Evolutionary conservation across 2,329 filamentous ascomycete species (phyloP), one percentile per base, ranked within the genome.

Genomic region (Colletotrichum endophyticum): DNA sequence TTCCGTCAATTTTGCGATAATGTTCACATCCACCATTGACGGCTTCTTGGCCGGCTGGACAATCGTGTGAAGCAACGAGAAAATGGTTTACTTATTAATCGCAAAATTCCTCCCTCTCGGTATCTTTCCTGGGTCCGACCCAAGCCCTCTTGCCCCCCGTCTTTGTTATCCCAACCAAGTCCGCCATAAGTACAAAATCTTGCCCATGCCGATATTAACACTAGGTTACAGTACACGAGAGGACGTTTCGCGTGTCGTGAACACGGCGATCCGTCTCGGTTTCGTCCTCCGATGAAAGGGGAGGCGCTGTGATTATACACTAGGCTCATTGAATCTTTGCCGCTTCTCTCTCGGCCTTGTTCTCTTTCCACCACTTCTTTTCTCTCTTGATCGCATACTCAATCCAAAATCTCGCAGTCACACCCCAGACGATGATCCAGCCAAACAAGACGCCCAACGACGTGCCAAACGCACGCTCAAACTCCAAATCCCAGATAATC

Each of bases 321-420:
- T 76, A 76, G 73, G 39, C 27, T 76, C 70, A 76, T 69, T 76
- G 73, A 53, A 76, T 61, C 73, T 76, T 76, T 39, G 39, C 73
- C 56, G 70, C 66, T 22, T 76, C 28, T 66, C 73, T 76, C 39
- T 73, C 70, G 16, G 73, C 73, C 64, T 66, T 76, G 59, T 59
- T 76, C 59, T 76, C 64, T 39, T 73, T 76, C 73, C 73, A 76
- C 73, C 73, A 76, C 27, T 73, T 76, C 66, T 73, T 19, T 25
- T 76, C 73, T 3, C 73, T 71, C 44, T 73, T 76, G 70, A 76
- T 73, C 11, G 73, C 73, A 28, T 36, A 66, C 5, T 76, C 70
- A 32, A 76, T 73, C 73, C 73, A 76, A 15, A 76, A 64, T 32
- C 59, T 76, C 28, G 73, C 73, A 15, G 64, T 19, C 13, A 76